These are phyloP conservation scores for Melaleuca alternifolia DNA, from an alignment of 345 rosid genomes.

Conservation along the genomic window DNA sequence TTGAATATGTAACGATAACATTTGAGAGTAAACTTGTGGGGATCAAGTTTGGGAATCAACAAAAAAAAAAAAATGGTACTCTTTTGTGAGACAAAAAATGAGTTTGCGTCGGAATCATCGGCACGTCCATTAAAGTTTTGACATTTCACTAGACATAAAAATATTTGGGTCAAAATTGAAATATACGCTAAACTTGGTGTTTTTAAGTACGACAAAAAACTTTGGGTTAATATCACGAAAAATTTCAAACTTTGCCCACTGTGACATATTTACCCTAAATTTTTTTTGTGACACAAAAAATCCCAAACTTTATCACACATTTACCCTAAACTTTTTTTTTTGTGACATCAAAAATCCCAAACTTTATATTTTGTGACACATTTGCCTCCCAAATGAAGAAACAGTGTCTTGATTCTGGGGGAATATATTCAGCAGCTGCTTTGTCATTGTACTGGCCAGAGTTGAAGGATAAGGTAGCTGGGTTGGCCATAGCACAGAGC, in stretches of 20 bases:
- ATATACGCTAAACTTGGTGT: neutral
- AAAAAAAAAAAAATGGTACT: fast-evolving
- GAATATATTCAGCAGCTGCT: slow-evolving; percentile 95
- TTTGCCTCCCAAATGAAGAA: no score
- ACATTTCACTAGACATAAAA: neutral
- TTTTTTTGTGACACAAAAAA: no score
- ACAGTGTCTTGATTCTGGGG: slow-evolving; percentile 93
- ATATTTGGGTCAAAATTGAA: neutral
- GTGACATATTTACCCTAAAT: no score
- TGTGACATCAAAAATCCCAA: no score
- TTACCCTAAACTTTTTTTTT: no score
- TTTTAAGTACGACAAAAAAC: neutral
- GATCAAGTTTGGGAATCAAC: neutral
- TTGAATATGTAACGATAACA: neutral
- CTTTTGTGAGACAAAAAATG: neutral
- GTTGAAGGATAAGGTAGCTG: slow-evolving; percentile 92
- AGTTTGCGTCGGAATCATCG: neutral
- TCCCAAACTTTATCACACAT: no score
- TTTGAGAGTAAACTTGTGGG: neutral
- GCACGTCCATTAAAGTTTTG: neutral
- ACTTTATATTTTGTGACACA: no score
- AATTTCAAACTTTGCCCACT: no score
- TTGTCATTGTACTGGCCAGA: slow-evolving; percentile 88
- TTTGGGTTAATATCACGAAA: no score
- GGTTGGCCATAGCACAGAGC: slow-evolving; percentile 83